A percentile compares a stretch with the other conserved stretches of the same genome.
Conservation (phyloP, 2,329 filamentous ascomycete species). For the Didymella keratinophila region DNA sequence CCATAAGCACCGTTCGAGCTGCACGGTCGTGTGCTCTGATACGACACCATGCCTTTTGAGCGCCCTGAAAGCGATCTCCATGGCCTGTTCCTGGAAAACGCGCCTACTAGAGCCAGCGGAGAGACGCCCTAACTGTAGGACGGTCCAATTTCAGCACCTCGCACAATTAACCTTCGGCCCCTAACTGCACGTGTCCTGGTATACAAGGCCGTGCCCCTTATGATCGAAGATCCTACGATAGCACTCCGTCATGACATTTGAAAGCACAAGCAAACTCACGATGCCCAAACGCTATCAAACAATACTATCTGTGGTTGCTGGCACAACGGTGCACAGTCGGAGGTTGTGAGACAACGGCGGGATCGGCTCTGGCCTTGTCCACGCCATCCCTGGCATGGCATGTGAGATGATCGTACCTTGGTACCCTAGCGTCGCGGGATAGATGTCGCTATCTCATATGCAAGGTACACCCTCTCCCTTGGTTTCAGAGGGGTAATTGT, state of each 20-base stretch:
- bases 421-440: conserved; percentile 27
- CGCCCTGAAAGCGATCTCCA: conserved; percentile 19
- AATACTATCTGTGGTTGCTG: conserved; percentile 21
- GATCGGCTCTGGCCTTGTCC: conserved; percentile 18
- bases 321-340: conserved; percentile 19
- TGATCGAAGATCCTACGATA: conserved; percentile 13
- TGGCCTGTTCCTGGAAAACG: conserved; percentile 19
- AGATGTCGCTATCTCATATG: conserved; percentile 25
- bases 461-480: conserved; percentile 35
- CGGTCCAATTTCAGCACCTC: conserved; percentile 23
- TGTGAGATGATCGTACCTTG: conserved; percentile 28
- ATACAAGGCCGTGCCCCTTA: conserved; percentile 6
- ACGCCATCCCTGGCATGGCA: conserved; percentile 27
- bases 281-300: conserved; percentile 13
- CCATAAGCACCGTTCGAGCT: conserved; percentile 14
- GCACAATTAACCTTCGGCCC: conserved; percentile 23
- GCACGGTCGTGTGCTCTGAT: conserved; percentile 11
- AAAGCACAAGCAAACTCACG: background rate
- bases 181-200: conserved; percentile 21
- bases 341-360: conserved; percentile 20
- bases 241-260: conserved; percentile 15
- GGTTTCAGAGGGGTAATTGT: conserved; percentile 14
- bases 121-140: conserved; percentile 18
- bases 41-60: conserved; percentile 10
- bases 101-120: conserved; percentile 14